A percentile compares a stretch with the other conserved stretches of the same genome.
Conservation (phyloP, 495 filamentous ascomycete genomes). For the Penicillium bialowiezense region DNA sequence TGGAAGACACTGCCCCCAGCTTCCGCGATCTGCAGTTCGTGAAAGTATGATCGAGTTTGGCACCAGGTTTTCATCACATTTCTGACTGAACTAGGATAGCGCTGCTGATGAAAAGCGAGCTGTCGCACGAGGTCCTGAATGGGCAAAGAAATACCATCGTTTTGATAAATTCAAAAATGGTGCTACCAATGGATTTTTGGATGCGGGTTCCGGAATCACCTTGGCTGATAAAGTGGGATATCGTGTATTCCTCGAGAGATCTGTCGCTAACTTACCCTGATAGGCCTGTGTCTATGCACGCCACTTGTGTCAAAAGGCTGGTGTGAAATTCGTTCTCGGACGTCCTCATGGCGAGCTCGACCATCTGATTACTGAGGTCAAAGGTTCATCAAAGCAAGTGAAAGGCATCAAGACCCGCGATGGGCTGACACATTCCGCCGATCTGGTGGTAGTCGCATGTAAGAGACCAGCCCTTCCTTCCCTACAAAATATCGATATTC, state of each 20-base stretch:
- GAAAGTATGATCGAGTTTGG: too few species aligned
- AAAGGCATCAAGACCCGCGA: slow-evolving; percentile 13
- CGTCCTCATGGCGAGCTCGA: slow-evolving; percentile 13
- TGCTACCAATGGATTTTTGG: slow-evolving; percentile 15
- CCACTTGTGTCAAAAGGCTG: slow-evolving; percentile 14
- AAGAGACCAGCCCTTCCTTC: not conserved
- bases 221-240: slow-evolving; percentile 12
- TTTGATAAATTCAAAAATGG: slow-evolving; percentile 14
- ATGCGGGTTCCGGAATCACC: slow-evolving; percentile 14
- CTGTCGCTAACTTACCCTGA: too few species aligned
- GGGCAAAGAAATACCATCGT: slow-evolving; percentile 13
- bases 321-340: slow-evolving; percentile 16
- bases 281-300: slow-evolving; percentile 18
- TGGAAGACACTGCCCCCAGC: slow-evolving; percentile 14
- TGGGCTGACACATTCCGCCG: slow-evolving; percentile 11
- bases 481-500: not conserved
- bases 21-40: slow-evolving; percentile 18
- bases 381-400: slow-evolving; percentile 1
- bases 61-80: too few species aligned
- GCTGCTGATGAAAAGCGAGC: slow-evolving; percentile 7
- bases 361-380: slow-evolving; percentile 1
- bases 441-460: slow-evolving; percentile 16
- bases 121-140: slow-evolving; percentile 4
- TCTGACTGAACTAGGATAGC: too few species aligned
- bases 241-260: not conserved